Base-by-base conservation (phyloP, 75 land plant species). In the Pinus tabuliformis region DNA sequence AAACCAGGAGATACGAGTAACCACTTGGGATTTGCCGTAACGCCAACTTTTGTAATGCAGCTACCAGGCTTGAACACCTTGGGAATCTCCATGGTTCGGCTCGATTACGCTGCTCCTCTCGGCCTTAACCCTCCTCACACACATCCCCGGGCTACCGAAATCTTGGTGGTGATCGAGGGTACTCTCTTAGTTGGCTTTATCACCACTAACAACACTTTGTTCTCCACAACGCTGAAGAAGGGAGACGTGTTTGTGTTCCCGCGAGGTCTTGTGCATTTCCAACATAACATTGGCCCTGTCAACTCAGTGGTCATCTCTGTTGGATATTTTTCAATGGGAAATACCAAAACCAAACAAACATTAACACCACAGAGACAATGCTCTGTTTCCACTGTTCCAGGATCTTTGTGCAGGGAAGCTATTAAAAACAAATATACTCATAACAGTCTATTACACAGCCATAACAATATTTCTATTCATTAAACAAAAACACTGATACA, bases 71-170 rank as follows among this genome's bases (percentile, higher is more conserved):
- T 88, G 5, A 88, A 88, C 82, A 88, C 84, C 13, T 80, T 84
- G 5, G 87, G 87, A 14, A 81, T 88, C 18, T 88, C 86, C 56
- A 54, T 85, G 16, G 58, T 81, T 2, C 78, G 78, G 18, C 75
- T 81, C 20, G 84, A 84, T 81, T 89, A 75, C 26, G 77, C 16
- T 24, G 1, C 52, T 45, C 82, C 87, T 0, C 86, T 88, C 0
- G 86, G 88, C 12, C 75, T 87, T 11, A 89, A 90, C 75, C 84
- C 88, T 1, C 92, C 90, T 3, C 92, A 92, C 83, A 80, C 81
- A 11, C 92, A 91, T 74, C 90, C 90, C 1, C 88, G 86, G 13
- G 92, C 92, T 39, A 87, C 88, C 5, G 87, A 92, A 79, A 75
- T 86, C 1, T 73, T 86, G 58, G 83, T 87, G 24, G 84, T 87